Conservation (phyloP, 495 filamentous ascomycete genomes). For the Penicillium cosmopolitanum region DNA sequence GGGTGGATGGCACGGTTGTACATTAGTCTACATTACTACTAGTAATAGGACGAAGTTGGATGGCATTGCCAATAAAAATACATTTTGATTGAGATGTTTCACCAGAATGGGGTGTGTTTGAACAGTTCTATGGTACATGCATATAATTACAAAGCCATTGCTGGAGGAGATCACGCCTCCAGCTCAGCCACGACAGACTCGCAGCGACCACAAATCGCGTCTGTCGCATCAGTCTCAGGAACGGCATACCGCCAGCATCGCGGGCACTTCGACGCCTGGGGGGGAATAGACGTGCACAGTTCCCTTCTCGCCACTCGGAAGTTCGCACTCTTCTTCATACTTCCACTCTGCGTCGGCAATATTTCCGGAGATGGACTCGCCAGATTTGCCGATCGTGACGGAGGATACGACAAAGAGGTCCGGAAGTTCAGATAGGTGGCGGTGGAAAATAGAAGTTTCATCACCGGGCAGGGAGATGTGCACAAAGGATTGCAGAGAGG, state of each 20-base stretch:
- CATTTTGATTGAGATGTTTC: background rate
- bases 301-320: conserved; percentile 45
- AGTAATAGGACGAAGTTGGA: no score
- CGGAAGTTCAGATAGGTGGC: conserved; percentile 65
- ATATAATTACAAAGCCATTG: background rate
- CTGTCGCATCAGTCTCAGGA: conserved; percentile 70
- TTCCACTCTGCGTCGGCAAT: conserved; percentile 53
- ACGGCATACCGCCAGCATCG: conserved; percentile 85
- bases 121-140: conserved; percentile 3
- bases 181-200: conserved; percentile 62
- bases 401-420: conserved; percentile 77
- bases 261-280: conserved; percentile 71
- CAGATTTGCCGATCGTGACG: conserved; percentile 53
- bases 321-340: conserved; percentile 57
- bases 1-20: no score
- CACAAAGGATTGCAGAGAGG: conserved; percentile 72
- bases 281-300: conserved; percentile 69
- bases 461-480: conserved; percentile 44
- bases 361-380: conserved; percentile 27
- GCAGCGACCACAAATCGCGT: conserved; percentile 54
- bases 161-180: conserved; percentile 17
- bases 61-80: background rate
- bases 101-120: background rate
- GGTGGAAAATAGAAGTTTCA: conserved; percentile 45
- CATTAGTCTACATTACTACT: no score